Base-by-base conservation (phyloP, 1,139 yeast genomes). In the Hanseniaspora gamundiae region DNA sequence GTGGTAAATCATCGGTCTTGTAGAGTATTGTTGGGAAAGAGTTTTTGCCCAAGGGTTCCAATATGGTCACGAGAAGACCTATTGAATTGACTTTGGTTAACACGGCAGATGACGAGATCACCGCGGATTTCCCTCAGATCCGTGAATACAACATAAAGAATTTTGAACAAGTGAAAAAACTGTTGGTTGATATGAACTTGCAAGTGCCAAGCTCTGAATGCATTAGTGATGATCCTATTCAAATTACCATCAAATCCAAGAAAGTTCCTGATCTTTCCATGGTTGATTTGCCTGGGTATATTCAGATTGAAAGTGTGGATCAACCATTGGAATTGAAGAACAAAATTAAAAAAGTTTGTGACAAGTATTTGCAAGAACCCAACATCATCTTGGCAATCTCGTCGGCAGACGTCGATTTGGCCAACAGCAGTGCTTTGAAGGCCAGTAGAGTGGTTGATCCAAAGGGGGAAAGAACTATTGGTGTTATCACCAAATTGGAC, bases 391-490 rank as follows among this genome's bases (percentile, higher is more conserved):
- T 93, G 53, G 98, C 98, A 0, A 91, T 93, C 29, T 85, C 95
- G 13, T 91, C 98, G 1, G 98, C 98, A 0, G 97, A 93, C 64
- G 98, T 91, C 2, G 99, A 93, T 68, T 70, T 93, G 58, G 98
- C 98, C 1, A 91, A 91, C 60, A 86, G 96, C 30, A 78, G 96
- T 2, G 97, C 98, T 0, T 73, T 91, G 48, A 71, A 94, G 48
- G 96, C 97, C 0, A 84, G 95, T n/a, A 78, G 88, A 51, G 50
- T 71, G n/a, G 88, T 93, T 0, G 98, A 91, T 58, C 97, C 98
- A 14, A 70, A 79, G 44, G 97, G 98, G 40, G 93, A 85, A 58
- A 74, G 98, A 58, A 91, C 98, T 0, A 81, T 91, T 50, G 99
- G 99, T 45, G 97, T 91, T 8, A 78, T 91, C 43, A 91, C 98